phyloP scores from a whole-genome alignment of 2,329 filamentous ascomycete species.

The Fusarium nurragi region DNA sequence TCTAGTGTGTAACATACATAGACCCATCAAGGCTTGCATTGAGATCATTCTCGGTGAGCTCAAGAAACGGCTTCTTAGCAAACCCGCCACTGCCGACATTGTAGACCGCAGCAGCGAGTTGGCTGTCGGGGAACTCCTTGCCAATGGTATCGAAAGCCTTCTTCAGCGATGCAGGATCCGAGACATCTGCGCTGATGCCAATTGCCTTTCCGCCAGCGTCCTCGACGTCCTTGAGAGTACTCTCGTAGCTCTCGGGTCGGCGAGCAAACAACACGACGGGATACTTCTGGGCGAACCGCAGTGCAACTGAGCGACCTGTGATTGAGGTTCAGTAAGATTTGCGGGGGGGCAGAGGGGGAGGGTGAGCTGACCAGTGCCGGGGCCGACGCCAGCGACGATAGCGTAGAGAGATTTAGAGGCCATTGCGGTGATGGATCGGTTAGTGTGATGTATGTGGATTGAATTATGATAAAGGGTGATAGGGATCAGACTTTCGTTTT shows the following conservation, averaged over 20 bases:
- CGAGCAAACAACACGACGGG: slow-evolving; percentile 80
- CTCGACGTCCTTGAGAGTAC: slow-evolving; percentile 76
- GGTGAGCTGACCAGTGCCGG: slow-evolving; percentile 63
- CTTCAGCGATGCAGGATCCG: slow-evolving; percentile 59
- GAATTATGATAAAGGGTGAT: neutral
- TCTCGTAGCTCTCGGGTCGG: slow-evolving; percentile 69
- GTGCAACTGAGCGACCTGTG: slow-evolving; percentile 59
- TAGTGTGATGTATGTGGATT: neutral
- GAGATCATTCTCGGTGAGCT: slow-evolving; percentile 62
- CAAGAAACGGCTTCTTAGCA: slow-evolving; percentile 66
- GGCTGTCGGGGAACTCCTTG: slow-evolving; percentile 64
- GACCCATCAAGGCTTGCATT: slow-evolving; percentile 57
- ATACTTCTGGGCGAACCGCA: slow-evolving; percentile 71
- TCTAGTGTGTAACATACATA: slow-evolving; percentile 53
- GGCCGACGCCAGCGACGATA: slow-evolving; percentile 76
- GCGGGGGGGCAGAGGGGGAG: neutral
- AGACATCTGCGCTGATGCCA: slow-evolving; percentile 67
- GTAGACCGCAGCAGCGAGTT: slow-evolving; percentile 73
- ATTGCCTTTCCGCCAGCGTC: slow-evolving; percentile 72
- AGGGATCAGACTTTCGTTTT: neutral
- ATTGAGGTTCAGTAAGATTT: neutral
- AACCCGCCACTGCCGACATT: slow-evolving; percentile 67
- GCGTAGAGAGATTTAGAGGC: slow-evolving; percentile 63
- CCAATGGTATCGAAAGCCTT: slow-evolving; percentile 70
- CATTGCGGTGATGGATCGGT: neutral